Evolutionary conservation across 176 grass and related monocot species (phyloP).

Genomic region (Oryza meyeriana): DNA sequence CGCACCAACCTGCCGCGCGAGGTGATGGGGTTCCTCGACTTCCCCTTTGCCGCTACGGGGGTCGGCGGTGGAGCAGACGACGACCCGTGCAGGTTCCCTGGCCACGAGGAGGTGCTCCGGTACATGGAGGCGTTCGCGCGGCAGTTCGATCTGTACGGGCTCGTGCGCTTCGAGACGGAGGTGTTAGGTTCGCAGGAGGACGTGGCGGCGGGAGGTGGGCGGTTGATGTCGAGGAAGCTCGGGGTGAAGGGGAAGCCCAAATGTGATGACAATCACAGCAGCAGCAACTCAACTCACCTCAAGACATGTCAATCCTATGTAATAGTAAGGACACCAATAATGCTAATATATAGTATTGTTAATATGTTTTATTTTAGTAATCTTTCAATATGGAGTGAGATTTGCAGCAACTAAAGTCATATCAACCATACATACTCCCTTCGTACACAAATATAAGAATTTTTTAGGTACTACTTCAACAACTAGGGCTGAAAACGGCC

Average conservation of each 20-base stretch:
- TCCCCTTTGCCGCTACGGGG: conserved; percentile 46
- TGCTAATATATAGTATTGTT: too few relatives aligned
- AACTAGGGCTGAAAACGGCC: too few relatives aligned
- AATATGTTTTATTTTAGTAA: too few relatives aligned
- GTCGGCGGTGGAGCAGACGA: background rate
- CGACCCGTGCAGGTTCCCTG: conserved; percentile 61
- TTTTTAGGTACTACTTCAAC: too few relatives aligned
- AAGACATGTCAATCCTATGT: too few relatives aligned
- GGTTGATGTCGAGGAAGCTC: conserved; percentile 56
- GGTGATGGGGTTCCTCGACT: conserved; percentile 85
- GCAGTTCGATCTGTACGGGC: conserved; percentile 49
- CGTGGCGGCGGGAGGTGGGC: conserved; percentile 49
- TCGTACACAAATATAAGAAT: too few relatives aligned
- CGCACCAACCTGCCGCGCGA: conserved; percentile 84
- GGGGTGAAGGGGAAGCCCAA: conserved; percentile 30
- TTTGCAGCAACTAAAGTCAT: too few relatives aligned
- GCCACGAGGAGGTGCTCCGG: conserved; percentile 73
- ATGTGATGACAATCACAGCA: too few relatives aligned
- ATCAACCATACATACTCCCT: too few relatives aligned
- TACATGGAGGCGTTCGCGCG: conserved; percentile 75
- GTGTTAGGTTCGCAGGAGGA: conserved; percentile 38
- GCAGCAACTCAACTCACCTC: too few relatives aligned
- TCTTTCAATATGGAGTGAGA: too few relatives aligned
- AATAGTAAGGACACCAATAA: too few relatives aligned
- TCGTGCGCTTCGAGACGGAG: conserved; percentile 71